Evolutionary conservation across 305 asterid species (phyloP), one percentile per base, ranked within the genome.

Genomic region (Fraxinus latifolia): DNA sequence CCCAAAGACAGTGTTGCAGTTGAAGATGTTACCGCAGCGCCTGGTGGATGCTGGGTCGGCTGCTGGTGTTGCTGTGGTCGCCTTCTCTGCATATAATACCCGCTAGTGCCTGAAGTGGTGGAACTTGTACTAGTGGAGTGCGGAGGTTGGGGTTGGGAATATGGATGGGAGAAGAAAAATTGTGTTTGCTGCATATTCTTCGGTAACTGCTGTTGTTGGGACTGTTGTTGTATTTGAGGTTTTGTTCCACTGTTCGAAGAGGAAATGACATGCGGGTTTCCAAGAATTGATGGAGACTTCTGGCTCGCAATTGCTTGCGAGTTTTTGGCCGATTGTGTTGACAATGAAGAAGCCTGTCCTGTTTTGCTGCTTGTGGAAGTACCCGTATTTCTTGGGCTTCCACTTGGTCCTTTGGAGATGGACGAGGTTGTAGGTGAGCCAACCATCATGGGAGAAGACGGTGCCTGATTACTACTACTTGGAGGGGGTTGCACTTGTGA

Each of bases 381-480:
- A 0, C 97, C 87, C 50, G 86, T 80, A 55, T 88, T 87, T 84
- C 98, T 91, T 11, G 99, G 99, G 84, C 99, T 96, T 77, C 96
- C 97, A 84, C 93, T 70, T 12, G 96, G 93, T 58, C 98, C 97
- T 86, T 90, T 94, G 27, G 98, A 96, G 80, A 96, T 86, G 6
- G 98, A 89, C 1, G 98, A 93, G 79, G 91, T 91, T 2, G 99
- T 92, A 15, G 99, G 98, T 42, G 98, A 96, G 71, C 96, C 95
- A 42, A 90, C 97, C 91, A 90, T 85, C 93, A 90, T 91, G 1
- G 97, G 93, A 7, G 98, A 83, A 19, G 97, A 90, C 7, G 89
- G 89, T 15, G 91, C 87, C 88, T 90, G 94, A 80, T 82, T 87
- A 82, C 58, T 83, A 76, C 74, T 78, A 12, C 73, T 77, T 1